phyloP scores from a whole-genome alignment of 495 filamentous ascomycete genomes.

The Parachaetomium inaequale region DNA sequence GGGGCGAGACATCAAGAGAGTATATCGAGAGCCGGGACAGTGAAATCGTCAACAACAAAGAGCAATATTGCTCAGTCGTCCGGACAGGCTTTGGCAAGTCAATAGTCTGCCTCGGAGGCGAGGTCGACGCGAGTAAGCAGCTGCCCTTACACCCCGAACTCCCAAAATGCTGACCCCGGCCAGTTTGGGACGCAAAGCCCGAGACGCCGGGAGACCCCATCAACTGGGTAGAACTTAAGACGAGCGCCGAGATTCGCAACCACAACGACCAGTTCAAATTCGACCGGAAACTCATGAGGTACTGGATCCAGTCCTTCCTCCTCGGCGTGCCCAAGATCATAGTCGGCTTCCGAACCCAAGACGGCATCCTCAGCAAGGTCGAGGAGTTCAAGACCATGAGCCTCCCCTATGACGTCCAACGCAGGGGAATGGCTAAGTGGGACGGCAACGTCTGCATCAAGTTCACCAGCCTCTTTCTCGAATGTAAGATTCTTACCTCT shows the following conservation, averaged over 20 bases:
- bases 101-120: constrained; percentile 77
- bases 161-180: not conserved
- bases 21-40: constrained; percentile 73
- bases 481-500: constrained; percentile 47
- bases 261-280: constrained; percentile 67
- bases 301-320: constrained; percentile 95
- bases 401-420: constrained; percentile 71
- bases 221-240: constrained; percentile 95
- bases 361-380: constrained; percentile 66
- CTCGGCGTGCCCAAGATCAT: constrained; percentile 89
- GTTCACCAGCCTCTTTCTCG: constrained; percentile 71
- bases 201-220: constrained; percentile 59
- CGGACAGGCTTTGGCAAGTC: constrained; percentile 75
- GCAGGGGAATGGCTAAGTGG: constrained; percentile 64
- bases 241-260: constrained; percentile 63
- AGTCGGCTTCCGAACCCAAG: constrained; percentile 74
- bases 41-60: constrained; percentile 74
- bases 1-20: constrained; percentile 65
- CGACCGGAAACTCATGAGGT: constrained; percentile 87
- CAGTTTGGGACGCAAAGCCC: constrained; percentile 83
- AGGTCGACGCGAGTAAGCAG: constrained; percentile 80
- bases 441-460: constrained; percentile 90
- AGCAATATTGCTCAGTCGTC: constrained; percentile 92
- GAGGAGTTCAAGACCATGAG: constrained; percentile 73
- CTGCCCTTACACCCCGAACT: not conserved